phyloP scores from a whole-genome alignment of 805 yeast genomes.

The Monosporozyma aerobia region DNA sequence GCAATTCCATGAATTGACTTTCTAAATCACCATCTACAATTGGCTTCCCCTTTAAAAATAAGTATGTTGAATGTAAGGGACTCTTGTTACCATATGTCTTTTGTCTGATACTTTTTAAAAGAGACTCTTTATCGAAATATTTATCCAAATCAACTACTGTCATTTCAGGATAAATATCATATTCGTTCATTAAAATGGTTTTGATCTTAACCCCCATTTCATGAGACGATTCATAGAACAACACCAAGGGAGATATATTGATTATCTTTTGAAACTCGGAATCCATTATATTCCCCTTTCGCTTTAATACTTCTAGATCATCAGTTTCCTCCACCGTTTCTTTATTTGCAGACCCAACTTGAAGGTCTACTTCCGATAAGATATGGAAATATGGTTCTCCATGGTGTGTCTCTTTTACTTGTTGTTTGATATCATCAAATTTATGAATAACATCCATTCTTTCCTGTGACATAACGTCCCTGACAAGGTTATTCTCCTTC shows the following conservation, averaged over 20 bases:
- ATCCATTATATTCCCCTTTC: neutral
- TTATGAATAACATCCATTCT: neutral
- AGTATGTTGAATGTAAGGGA: slow-evolving; percentile 11
- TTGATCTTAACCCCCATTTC: slow-evolving; percentile 36
- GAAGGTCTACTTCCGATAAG: neutral
- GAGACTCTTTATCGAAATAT: slow-evolving; percentile 32
- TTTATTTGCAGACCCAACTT: neutral
- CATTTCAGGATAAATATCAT: slow-evolving; percentile 64
- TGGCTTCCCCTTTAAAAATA: slow-evolving; percentile 20
- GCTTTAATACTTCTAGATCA: neutral
- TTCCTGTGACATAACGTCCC: neutral
- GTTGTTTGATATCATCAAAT: slow-evolving; percentile 1
- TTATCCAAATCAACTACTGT: slow-evolving; percentile 70
- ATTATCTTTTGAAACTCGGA: slow-evolving; percentile 41
- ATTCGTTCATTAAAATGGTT: slow-evolving; percentile 49
- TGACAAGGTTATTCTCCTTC: no score
- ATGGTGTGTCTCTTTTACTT: neutral
- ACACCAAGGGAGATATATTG: slow-evolving; percentile 52
- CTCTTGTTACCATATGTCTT: neutral
- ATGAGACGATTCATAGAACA: slow-evolving; percentile 44
- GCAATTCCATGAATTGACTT: slow-evolving; percentile 10
- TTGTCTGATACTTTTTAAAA: neutral
- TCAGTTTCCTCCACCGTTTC: neutral
- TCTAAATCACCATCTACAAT: slow-evolving; percentile 11
- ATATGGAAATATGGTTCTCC: neutral